These are phyloP conservation scores for Pseudozyma hubeiensis DNA, from an alignment of 1,284 basidiomycete species.

Conservation along the genomic window DNA sequence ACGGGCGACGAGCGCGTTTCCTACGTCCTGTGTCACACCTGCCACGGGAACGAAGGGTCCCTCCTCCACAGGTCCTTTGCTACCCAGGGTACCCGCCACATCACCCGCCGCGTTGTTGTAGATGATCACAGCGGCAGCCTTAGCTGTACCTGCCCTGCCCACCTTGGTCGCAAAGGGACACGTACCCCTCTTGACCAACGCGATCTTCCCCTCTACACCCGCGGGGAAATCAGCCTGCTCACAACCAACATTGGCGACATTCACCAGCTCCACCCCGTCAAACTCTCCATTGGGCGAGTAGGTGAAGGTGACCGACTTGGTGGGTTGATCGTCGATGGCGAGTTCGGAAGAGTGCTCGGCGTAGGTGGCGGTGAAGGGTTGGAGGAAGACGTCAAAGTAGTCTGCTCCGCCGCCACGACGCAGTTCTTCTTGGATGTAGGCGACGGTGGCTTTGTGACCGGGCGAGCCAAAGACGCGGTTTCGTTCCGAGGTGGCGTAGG, in stretches of 20 bases:
- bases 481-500: slow-evolving; percentile 26
- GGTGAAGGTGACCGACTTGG: slow-evolving; percentile 24
- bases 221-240: slow-evolving; percentile 34
- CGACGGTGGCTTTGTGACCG: slow-evolving; percentile 39
- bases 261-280: slow-evolving; percentile 20
- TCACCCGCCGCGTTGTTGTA: slow-evolving; percentile 35
- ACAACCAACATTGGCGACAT: slow-evolving; percentile 33
- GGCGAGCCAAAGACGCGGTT: slow-evolving; percentile 42
- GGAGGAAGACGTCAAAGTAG: slow-evolving; percentile 41
- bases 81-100: slow-evolving; percentile 33
- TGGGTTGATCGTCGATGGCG: slow-evolving; percentile 23
- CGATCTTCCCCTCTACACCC: slow-evolving; percentile 29
- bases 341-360: slow-evolving; percentile 27
- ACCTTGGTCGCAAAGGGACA: slow-evolving; percentile 32
- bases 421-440: slow-evolving; percentile 28
- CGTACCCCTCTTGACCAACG: slow-evolving; percentile 32
- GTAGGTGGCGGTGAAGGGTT: slow-evolving; percentile 43
- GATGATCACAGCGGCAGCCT: slow-evolving; percentile 30
- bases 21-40: slow-evolving; percentile 21
- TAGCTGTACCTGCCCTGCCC: slow-evolving; percentile 30
- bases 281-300: slow-evolving; percentile 41
- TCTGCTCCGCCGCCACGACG: slow-evolving; percentile 10
- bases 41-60: slow-evolving; percentile 39
- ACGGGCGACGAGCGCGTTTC: slow-evolving; percentile 10
- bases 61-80: slow-evolving; percentile 15